phyloP scores from a whole-genome alignment of 768 basidiomycete species.

The Daedalea quercina region DNA sequence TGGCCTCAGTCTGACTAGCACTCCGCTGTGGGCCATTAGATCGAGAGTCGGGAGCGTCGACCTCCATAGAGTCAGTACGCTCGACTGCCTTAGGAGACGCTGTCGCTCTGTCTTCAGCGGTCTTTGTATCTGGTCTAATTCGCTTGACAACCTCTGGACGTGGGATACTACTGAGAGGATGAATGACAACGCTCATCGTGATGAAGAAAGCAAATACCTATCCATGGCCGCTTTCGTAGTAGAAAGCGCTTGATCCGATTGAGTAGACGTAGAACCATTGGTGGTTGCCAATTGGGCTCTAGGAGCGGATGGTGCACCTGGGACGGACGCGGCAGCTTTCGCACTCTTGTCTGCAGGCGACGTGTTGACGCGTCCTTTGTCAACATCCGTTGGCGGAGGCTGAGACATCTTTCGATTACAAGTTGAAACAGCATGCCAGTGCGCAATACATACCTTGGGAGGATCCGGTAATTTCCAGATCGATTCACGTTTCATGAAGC shows the following conservation, averaged over 20 bases:
- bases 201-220: slow-evolving; percentile 35
- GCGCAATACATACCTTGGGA: too few species aligned
- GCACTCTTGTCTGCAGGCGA: slow-evolving; percentile 9
- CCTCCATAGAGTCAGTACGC: slow-evolving; percentile 28
- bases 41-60: slow-evolving; percentile 19
- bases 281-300: slow-evolving; percentile 40
- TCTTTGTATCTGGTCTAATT: slow-evolving; percentile 32
- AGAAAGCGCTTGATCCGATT: slow-evolving; percentile 27
- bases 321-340: slow-evolving; percentile 3
- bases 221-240: slow-evolving; percentile 56
- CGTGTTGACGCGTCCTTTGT: slow-evolving; percentile 9
- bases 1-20: neutral
- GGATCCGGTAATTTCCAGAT: slow-evolving; percentile 31
- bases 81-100: slow-evolving; percentile 5
- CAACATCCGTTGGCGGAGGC: slow-evolving; percentile 4
- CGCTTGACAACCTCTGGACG: slow-evolving; percentile 77
- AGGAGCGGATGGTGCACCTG: slow-evolving; percentile 44
- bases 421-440: neutral
- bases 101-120: slow-evolving; percentile 21
- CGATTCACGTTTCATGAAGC: slow-evolving; percentile 66
- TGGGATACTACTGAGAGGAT: slow-evolving; percentile 45
- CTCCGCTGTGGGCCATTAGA: neutral
- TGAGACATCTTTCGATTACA: neutral
- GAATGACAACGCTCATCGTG: neutral
- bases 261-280: slow-evolving; percentile 20